Conservation (phyloP, 2,329 filamentous ascomycete genomes). For the Talaromyces pinophilus region DNA sequence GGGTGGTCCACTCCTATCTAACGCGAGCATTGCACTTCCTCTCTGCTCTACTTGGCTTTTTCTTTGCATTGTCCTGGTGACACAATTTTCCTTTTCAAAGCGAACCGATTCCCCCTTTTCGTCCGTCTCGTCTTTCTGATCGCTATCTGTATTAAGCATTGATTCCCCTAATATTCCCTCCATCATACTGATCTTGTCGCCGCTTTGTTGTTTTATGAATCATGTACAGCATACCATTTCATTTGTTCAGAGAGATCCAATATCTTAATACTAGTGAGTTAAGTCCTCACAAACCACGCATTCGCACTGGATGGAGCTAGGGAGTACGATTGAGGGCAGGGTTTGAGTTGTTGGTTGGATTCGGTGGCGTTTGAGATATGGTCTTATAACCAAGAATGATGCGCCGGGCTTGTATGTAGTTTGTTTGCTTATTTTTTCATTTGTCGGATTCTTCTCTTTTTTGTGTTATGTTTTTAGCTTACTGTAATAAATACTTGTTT, state of each 20-base stretch:
- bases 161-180: background rate
- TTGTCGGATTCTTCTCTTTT: conserved; percentile 1
- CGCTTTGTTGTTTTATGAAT: conserved; percentile 3
- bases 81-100: background rate
- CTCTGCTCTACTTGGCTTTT: conserved; percentile 14
- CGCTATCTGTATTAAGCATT: background rate
- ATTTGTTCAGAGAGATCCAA: conserved; percentile 23
- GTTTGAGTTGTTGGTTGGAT: conserved; percentile 1
- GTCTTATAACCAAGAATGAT: background rate
- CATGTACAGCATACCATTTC: conserved; percentile 20
- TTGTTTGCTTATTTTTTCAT: background rate
- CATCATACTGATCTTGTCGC: background rate
- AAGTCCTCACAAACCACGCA: conserved; percentile 10
- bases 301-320: conserved; percentile 23
- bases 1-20: conserved; percentile 43
- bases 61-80: conserved; percentile 27
- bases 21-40: background rate
- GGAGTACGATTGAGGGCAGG: conserved; percentile 10
- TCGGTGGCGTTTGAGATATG: conserved; percentile 1
- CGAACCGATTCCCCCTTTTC: conserved; percentile 7
- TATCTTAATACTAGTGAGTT: conserved; percentile 17
- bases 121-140: background rate
- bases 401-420: background rate
- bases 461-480: conserved; percentile 3
- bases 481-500: conserved; percentile 3